Evolutionary conservation across 805 yeast genomes (phyloP), one percentile per base, ranked within the genome.

Genomic region (Sugiyamaella floridensis): DNA sequence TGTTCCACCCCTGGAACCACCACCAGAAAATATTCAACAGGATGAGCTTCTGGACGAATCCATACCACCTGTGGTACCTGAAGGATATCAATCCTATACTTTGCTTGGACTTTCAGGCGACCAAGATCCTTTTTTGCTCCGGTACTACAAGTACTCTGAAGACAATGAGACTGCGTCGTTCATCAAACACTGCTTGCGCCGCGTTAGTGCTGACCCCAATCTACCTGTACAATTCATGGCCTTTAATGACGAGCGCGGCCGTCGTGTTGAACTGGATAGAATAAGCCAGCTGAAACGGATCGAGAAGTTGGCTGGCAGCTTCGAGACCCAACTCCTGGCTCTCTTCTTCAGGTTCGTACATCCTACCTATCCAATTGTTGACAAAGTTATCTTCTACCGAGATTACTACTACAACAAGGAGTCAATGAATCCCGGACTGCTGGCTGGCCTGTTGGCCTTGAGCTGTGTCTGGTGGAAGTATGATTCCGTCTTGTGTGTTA

Each of bases 391-490:
- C 42, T 67, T 68, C 51, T 66, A 66, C 50, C 55, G 59, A 22
- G 59, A 62, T 20, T 67, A 66, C 51, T 60, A 61, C 40, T 53
- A 59, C 48, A 53, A 57, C 48, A 57, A 58, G 32, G 60, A 65
- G 10, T 58, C 58, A 16, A 55, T 67, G 34, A 59, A 67, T 46
- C 55, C 63, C 12, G 69, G 70, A 1, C 56, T 68, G n/a, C 51
- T 65, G 10, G 61, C 67, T 1, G 68, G 67, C 4, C 60, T 68
- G 59, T 56, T 68, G 16, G 71, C 69, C 1, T 53, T 67, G 19
- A 65, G 68, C 50, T 58, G 63, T 43, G 63, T 63, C 14, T 68
- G 68, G 60, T 67, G 71, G 70, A 67, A 67, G 54, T 67, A 67
- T 52, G 68, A 64, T 50, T 50, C 64, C 1, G 55, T 56, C 18